Evolutionary conservation across 495 filamentous ascomycete genomes (phyloP), one percentile per base, ranked within the genome.

Genomic region (Xylaria scruposa): DNA sequence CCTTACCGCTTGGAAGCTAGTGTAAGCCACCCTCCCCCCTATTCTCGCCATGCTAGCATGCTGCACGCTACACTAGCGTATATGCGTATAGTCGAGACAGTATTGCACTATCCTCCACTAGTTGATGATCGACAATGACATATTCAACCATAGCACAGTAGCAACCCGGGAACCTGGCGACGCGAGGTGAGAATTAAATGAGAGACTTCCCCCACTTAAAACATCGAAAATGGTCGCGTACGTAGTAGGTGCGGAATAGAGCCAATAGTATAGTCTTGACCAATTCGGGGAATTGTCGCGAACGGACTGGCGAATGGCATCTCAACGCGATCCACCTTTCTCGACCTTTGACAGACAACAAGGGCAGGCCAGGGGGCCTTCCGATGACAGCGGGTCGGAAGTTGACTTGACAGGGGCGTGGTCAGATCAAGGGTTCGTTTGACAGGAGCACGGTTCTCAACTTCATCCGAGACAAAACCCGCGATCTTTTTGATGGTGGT

Each of bases 281-380:
- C 40, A 38, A 66, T 59, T 71, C 31, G 36, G 70, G 70, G 62
- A 71, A 71, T 60, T 56, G 59, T 71, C 70, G 70, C 70, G 70
- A 71, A 29, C 56, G 38, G 26, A 38, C 15, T 10, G 60, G 60
- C 60, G 38, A 63, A 63, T 68, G 66, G 53, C 40, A 68, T 58
- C 17, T n/a, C 66, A 38, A 46, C 38, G 15, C 26, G 61, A 40
- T 54, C 68, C 59, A 33, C 68, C 46, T 54, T 56, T 24, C 38
- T 46, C n/a, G 46, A 21, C 24, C 36, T 38, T 38, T 46, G 38
- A 63, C 60, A 38, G 36, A 38, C 36, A 38, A 63, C 36, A 44
- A 44, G 60, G 60, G 60, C 38, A 29, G 13, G 33, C 33, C 58
- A 70, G 68, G 68, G 68, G 44, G 67, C 21, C 24, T 64, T 62